Evolutionary conservation across 352 stramenopile species (phyloP), one percentile per base, ranked within the genome.

Genomic region (Elongisporangium prolatum): DNA sequence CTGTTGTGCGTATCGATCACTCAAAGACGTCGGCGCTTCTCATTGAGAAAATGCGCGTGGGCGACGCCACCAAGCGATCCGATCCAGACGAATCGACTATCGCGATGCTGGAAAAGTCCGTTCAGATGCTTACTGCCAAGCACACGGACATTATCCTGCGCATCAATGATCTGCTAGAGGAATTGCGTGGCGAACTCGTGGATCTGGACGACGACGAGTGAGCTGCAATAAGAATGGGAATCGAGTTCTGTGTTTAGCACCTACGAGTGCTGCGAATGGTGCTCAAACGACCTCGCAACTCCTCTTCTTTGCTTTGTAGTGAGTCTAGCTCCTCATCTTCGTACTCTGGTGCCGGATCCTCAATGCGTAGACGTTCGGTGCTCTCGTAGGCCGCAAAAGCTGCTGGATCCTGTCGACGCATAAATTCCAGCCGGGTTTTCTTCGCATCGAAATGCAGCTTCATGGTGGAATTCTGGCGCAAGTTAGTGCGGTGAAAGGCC

Each of bases 141-240:
- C 80, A 91, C 60, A 83, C 71, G 8, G 65, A 66, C 3, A 89
- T 87, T 50, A 68, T 95, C n/a, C 64, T 74, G 37, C 61, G 70
- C 34, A 92, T 93, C 61, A 95, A 95, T 57, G 86, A 93, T 24
- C 63, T 90, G 50, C 60, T 95, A 21, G 82, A 91, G 37, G 82
- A 91, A 48, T 58, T 92, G 20, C 65, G 65, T 3, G 69, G 73
- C 37, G 79, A 94, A 58, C 59, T 69, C n/a, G 65, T 68, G n/a
- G 80, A 89, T 49, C 61, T 87, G 16, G 54, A 77, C 0, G 64
- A 72, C 2, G 64, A 69, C 4, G 61, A 60, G 67, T 11, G 59
- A 52, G 25, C 50, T 57, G 1, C 50, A 59, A 56, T 17, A 44
- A 49, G n/a, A 57, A 51, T 25, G 24, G 1, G 28, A 50, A 22